Percentiles rank a stretch among this genome's conserved stretches.
phyloP scores from a whole-genome alignment of 164 flowering plant genomes.

The Vitis rupestris region DNA sequence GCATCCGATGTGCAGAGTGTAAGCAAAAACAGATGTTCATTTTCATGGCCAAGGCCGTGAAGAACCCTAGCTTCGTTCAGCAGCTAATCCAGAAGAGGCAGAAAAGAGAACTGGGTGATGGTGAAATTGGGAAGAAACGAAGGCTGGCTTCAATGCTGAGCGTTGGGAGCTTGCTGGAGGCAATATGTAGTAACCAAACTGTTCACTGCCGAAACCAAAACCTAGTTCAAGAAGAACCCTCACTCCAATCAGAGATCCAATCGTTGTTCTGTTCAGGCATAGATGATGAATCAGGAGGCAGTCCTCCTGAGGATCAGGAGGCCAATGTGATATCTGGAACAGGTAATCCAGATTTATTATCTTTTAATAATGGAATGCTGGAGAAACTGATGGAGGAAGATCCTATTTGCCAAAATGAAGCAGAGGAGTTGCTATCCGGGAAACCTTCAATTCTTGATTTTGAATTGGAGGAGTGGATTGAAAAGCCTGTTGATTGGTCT shows the following conservation, averaged over 20 bases:
- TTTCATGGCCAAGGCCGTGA: conserved; percentile 45
- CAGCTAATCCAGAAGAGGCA: conserved; percentile 30
- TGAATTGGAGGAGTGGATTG: conserved; percentile 52
- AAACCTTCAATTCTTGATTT: conserved; percentile 29
- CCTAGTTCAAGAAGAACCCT: conserved; percentile 17
- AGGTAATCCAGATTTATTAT: conserved; percentile 11
- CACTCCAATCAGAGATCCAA: conserved; percentile 24
- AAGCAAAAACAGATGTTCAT: conserved; percentile 50
- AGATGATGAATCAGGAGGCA: conserved; percentile 10
- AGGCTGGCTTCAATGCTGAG: conserved; percentile 25
- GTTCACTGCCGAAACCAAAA: conserved; percentile 7
- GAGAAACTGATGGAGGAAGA: conserved; percentile 51
- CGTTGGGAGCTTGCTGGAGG: conserved; percentile 21
- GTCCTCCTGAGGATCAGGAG: conserved; percentile 6
- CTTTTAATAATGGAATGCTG: conserved; percentile 30
- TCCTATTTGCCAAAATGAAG: conserved; percentile 20
- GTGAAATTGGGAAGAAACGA: conserved; percentile 31
- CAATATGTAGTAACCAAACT: not conserved
- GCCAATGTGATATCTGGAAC: not conserved
- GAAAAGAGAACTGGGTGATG: conserved; percentile 29
- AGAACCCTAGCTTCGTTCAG: conserved; percentile 37
- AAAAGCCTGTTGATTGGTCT: conserved; percentile 28
- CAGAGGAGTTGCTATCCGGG: conserved; percentile 8
- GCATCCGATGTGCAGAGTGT: conserved; percentile 36
- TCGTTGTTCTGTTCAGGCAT: conserved; percentile 12